These are phyloP conservation scores for Hevea brasiliensis DNA, from an alignment of 345 rosid species.

Conservation along the genomic window DNA sequence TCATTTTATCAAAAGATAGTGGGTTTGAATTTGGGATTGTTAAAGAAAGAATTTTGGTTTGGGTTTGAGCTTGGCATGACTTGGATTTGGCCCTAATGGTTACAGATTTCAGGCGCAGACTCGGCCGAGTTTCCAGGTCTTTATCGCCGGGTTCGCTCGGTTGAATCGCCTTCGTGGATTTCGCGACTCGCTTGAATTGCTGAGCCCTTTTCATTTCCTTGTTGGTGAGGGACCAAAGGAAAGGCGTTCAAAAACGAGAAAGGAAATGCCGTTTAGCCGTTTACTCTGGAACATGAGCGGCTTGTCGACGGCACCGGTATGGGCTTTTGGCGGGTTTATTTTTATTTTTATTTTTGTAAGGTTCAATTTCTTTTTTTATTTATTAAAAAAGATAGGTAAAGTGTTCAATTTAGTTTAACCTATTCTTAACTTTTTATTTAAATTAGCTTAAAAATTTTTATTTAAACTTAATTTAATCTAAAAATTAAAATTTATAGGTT, in stretches of 20 bases:
- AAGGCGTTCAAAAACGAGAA: not conserved
- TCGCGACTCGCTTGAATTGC: slow-evolving; percentile 21
- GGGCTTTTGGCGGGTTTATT: not conserved
- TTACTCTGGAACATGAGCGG: not conserved
- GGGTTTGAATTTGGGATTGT: slow-evolving; percentile 10
- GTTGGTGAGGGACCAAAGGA: not conserved
- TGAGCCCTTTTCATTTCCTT: slow-evolving; percentile 14
- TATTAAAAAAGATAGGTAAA: too few relatives aligned
- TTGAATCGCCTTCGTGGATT: not conserved
- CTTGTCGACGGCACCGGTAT: not conserved
- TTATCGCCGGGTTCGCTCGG: not conserved
- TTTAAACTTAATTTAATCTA: too few relatives aligned
- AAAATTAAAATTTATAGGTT: too few relatives aligned
- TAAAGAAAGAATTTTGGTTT: slow-evolving; percentile 6
- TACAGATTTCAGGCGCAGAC: slow-evolving; percentile 24
- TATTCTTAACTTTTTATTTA: too few relatives aligned
- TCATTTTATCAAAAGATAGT: slow-evolving; percentile 25
- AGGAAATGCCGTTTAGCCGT: not conserved
- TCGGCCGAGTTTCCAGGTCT: not conserved
- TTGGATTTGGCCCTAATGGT: slow-evolving; percentile 18
- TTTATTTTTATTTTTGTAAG: too few relatives aligned
- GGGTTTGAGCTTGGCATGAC: slow-evolving; percentile 1
- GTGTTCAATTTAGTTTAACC: too few relatives aligned
- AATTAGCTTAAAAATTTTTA: too few relatives aligned
- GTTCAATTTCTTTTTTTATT: too few relatives aligned